These are phyloP conservation scores for Beauveria australis DNA, from an alignment of 2,329 filamentous ascomycete species.

Conservation along the genomic window DNA sequence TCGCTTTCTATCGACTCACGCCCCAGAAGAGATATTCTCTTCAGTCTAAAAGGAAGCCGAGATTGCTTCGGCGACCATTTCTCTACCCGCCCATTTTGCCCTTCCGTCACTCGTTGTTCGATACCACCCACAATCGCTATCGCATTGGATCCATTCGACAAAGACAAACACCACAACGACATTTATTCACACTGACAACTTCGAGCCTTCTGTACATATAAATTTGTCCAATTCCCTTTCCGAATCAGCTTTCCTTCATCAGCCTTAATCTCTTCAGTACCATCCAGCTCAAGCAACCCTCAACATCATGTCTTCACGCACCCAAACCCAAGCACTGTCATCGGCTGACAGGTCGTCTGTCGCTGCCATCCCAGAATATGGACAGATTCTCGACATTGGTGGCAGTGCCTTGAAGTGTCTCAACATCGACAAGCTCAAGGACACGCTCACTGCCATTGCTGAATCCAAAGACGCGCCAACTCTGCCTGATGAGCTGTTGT, in stretches of 20 bases:
- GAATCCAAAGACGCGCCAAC: conserved; percentile 19
- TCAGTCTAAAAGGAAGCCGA: no score
- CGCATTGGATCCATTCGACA: no score
- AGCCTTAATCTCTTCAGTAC: background rate
- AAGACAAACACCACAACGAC: background rate
- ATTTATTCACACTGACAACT: no score
- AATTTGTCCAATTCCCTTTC: no score
- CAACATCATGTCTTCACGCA: background rate
- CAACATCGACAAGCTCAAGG: conserved; percentile 21
- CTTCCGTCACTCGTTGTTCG: no score
- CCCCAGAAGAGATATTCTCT: no score
- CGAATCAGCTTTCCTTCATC: background rate
- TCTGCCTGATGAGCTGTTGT: conserved; percentile 33
- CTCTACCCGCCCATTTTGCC: no score
- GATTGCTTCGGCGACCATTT: no score
- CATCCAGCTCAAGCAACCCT: background rate
- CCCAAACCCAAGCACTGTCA: background rate
- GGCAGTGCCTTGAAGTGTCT: conserved; percentile 25
- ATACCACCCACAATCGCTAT: no score
- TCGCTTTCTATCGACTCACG: no score
- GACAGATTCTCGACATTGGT: conserved; percentile 30
- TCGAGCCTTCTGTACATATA: no score
- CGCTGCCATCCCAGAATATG: conserved; percentile 18
- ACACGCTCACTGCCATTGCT: conserved; percentile 19
- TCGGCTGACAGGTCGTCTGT: background rate